Percentiles rank a stretch among this genome's conserved stretches.
Conservation (phyloP, 257 asterid genomes). For the Ballota nigra region DNA sequence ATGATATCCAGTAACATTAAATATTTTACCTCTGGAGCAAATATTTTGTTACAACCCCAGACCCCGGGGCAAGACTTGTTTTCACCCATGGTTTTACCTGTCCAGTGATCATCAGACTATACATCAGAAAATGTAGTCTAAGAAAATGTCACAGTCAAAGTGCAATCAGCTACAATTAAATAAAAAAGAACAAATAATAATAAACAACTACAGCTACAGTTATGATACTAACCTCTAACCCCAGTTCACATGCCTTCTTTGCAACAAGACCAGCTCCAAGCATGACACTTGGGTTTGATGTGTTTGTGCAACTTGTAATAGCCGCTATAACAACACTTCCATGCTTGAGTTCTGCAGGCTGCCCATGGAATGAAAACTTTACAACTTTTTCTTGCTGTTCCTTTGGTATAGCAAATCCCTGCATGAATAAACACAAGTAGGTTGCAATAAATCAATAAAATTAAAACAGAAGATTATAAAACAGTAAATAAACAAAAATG, state of each 20-base stretch:
- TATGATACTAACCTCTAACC: conserved; percentile 67
- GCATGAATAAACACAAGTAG: conserved; percentile 16
- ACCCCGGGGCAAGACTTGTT: conserved; percentile 98
- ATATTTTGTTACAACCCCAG: conserved; percentile 94
- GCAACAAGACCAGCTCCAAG: conserved; percentile 99
- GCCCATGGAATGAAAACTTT: conserved; percentile 62
- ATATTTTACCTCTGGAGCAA: conserved; percentile 65
- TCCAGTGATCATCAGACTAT: conserved; percentile 13
- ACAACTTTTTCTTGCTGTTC: conserved; percentile 76
- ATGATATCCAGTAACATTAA: neutral
- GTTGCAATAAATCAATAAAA: neutral
- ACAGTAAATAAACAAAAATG: neutral
- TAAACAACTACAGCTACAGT: neutral
- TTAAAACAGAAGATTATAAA: neutral
- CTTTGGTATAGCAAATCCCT: conserved; percentile 87
- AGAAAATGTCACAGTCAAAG: neutral
- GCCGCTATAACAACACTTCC: conserved; percentile 97
- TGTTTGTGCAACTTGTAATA: conserved; percentile 92
- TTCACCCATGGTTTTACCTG: conserved; percentile 98
- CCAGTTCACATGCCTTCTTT: conserved; percentile 88
- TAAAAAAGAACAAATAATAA: neutral
- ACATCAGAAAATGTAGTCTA: conserved; percentile 15
- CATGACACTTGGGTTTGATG: conserved; percentile 98
- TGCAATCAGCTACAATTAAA: neutral
- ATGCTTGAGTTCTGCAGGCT: conserved; percentile 82